phyloP scores from a whole-genome alignment of 352 stramenopile genomes.

The Phytophthora europaea region DNA sequence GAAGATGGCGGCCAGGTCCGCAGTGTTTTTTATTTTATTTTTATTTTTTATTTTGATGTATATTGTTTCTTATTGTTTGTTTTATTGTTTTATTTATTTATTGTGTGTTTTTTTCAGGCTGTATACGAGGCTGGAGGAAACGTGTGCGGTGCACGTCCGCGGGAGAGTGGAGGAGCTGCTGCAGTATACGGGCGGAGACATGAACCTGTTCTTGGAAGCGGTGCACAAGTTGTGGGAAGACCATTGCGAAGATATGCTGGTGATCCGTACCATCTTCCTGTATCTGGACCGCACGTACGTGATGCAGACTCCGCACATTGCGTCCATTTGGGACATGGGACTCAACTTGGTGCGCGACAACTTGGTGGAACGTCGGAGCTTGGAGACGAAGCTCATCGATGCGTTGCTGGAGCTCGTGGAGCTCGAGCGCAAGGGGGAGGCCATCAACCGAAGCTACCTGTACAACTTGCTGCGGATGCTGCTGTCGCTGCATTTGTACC shows the following conservation, averaged over 20 bases:
- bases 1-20: conserved; percentile 87
- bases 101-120: conserved; percentile 33
- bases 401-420: conserved; percentile 89
- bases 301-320: conserved; percentile 85
- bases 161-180: conserved; percentile 70
- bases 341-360: conserved; percentile 77
- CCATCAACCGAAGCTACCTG: conserved; percentile 85
- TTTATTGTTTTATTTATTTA: not conserved
- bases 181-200: conserved; percentile 66
- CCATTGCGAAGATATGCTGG: conserved; percentile 93
- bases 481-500: conserved; percentile 86
- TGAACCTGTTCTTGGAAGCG: conserved; percentile 76
- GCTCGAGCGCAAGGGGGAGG: conserved; percentile 88
- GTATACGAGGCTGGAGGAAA: conserved; percentile 75
- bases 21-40: not conserved
- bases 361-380: conserved; percentile 56
- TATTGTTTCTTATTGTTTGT: not conserved
- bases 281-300: conserved; percentile 94
- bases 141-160: conserved; percentile 75
- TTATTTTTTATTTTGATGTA: not conserved
- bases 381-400: conserved; percentile 80
- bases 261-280: conserved; percentile 95
- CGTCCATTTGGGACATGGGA: conserved; percentile 94
- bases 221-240: conserved; percentile 90
- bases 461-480: conserved; percentile 90